Evolutionary conservation across 441 rosid genomes (phyloP), one percentile per base, ranked within the genome.

Genomic region (Croton laevigatus): DNA sequence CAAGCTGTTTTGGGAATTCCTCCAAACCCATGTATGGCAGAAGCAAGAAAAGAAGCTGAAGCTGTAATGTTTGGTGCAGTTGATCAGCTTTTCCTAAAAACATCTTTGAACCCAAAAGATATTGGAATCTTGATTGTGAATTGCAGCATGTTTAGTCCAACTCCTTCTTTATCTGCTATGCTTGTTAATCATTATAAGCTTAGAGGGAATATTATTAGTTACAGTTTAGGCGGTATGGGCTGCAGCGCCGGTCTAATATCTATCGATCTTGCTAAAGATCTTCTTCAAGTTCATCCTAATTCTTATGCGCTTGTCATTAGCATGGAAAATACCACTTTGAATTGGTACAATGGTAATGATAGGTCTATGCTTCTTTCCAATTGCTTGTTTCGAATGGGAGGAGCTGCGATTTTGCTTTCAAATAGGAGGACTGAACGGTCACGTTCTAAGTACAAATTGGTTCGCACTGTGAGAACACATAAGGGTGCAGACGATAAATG

Each of bases 161-260:
- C 89, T 1, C 97, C 97, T 17, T 91, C 97, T 8, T 85, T 91
- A 37, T 85, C 97, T 3, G 81, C 97, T 44, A 89, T 88, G 95
- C 81, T 90, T 32, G 83, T 89, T 44, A 90, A 87, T 81, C 91
- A 87, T 46, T 90, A 87, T 81, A 89, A 86, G 78, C 90, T 91
- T 27, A 76, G 87, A 76, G 80, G 84, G 23, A 80, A 87, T 70
- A 86, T 86, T 64, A 80, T 78, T 69, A 88, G 87, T 70, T 89
- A 85, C 42, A 86, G 88, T 78, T 88, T 91, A 8, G 89, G 93
- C 32, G 95, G 97, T 34, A 91, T 91, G 97, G 97, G 95, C 12
- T 91, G 97, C 68, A 91, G 95, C 66, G 97, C 97, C 0, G 85
- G 97, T 16, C 75, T 90, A 51, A 88, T 89, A 71, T 88, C 97